Base-by-base conservation (phyloP, 2,329 filamentous ascomycete species). In the Zymoseptoria brevis region DNA sequence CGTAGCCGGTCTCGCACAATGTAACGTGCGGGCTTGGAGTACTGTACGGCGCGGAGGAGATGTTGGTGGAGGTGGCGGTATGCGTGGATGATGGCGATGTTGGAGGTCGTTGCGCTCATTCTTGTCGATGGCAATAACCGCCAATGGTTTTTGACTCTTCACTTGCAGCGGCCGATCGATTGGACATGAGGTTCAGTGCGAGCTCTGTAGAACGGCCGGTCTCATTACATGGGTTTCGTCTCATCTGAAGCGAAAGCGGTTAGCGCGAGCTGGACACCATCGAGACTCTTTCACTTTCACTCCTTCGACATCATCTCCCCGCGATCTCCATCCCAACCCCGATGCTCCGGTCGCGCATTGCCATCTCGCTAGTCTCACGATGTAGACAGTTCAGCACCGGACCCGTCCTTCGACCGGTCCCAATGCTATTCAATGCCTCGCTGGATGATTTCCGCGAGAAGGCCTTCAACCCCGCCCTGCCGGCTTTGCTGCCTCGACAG, bases 31-130 rank as follows among this genome's bases (percentile, higher is more conserved):
- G 88, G 89, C 62, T 82, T 81, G 13, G 88, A 83, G 75, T 85
- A 89, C 63, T 87, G 85, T 21, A 93, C 83, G 3, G 88, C 89
- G 29, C 80, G 83, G n/a, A 92, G 79, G 19, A 83, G 76, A 6
- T 79, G 79, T 56, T 86, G 84, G 69, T 88, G 87, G 35, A 94
- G 78, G 59, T 82, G 78, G 61, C 89, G 83, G 74, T 93, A 94
- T 53, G 67, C 65, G 16, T 60, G 63, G 21, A 67, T 29, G 9
- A 69, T 54, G 53, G 66, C 60, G 6, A 26, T 21, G 19, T 57
- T 57, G 29, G 60, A 49, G 19, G 52, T 53, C 48, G 52, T 58
- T 61, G 66, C 66, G 22, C 51, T 53, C 22, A 45, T 45, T 16
- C n/a, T 45, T n/a, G 16, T 16, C 13, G 35, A 3, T 45, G 13